A percentile compares a stretch with the other conserved stretches of the same genome.
phyloP scores from a whole-genome alignment of 352 stramenopile genomes.

The Phytophthora podocarpi region DNA sequence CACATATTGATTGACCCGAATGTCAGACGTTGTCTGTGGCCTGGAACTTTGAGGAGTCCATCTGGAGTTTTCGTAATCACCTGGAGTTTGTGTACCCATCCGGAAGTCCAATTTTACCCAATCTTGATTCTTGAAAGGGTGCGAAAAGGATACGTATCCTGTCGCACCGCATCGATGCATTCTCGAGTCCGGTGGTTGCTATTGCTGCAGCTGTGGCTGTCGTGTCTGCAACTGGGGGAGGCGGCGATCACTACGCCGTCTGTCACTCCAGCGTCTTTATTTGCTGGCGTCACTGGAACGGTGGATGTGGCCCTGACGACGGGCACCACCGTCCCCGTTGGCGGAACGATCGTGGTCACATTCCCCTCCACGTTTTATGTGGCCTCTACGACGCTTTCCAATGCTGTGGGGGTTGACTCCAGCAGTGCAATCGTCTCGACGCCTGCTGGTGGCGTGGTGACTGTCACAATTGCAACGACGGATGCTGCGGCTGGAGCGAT shows the following conservation, averaged over 20 bases:
- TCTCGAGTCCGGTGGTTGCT: too few relatives aligned
- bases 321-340: conserved; percentile 34
- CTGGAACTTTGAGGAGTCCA: background rate
- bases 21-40: background rate
- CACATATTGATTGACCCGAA: conserved; percentile 22
- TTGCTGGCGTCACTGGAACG: conserved; percentile 40
- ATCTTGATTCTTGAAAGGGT: conserved; percentile 21
- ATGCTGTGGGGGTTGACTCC: conserved; percentile 29
- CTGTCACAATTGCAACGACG: conserved; percentile 39
- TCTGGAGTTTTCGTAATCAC: background rate
- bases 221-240: conserved; percentile 1
- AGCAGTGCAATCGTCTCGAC: conserved; percentile 33
- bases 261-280: conserved; percentile 25
- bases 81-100: conserved; percentile 11
- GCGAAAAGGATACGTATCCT: conserved; percentile 13
- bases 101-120: too few relatives aligned
- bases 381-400: conserved; percentile 19
- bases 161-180: too few relatives aligned
- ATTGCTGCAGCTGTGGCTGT: conserved; percentile 12
- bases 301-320: conserved; percentile 48
- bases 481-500: conserved; percentile 30
- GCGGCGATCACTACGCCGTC: conserved; percentile 42
- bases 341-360: conserved; percentile 49
- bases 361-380: conserved; percentile 65
- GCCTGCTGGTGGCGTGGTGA: conserved; percentile 31